Evolutionary conservation across 2,329 filamentous ascomycete species (phyloP).

Genomic region (Ophiosphaerella narmari): DNA sequence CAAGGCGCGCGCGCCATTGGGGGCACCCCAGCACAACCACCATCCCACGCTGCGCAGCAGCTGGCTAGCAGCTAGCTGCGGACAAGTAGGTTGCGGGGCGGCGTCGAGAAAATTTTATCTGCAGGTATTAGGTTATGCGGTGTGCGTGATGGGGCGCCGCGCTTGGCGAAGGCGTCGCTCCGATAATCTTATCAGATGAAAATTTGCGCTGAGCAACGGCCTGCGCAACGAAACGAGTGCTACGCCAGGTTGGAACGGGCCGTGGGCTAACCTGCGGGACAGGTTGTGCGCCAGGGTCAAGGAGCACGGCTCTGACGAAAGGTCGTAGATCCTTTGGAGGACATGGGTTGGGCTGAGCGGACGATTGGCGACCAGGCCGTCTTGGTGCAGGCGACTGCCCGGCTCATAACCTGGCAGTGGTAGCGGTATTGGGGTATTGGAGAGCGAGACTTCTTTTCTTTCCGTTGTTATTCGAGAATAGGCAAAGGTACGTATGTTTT

Average conservation of each 20-base stretch:
- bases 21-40: conserved; percentile 2
- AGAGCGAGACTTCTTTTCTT: not conserved
- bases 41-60: conserved; percentile 24
- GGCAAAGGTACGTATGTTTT: not conserved
- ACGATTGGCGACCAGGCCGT: conserved; percentile 20
- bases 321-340: conserved; percentile 18
- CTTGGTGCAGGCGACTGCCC: conserved; percentile 22
- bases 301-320: conserved; percentile 34
- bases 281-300: conserved; percentile 24
- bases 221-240: too few species aligned
- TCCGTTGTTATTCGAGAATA: conserved; percentile 3
- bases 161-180: conserved; percentile 1
- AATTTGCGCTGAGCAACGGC: not conserved
- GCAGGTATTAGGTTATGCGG: conserved; percentile 15
- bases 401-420: conserved; percentile 11
- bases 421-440: conserved; percentile 1
- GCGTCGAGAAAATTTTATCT: conserved; percentile 31
- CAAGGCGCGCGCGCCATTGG: conserved; percentile 11
- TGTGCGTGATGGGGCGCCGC: conserved; percentile 4
- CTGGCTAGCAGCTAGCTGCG: conserved; percentile 9
- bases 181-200: conserved; percentile 38
- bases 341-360: conserved; percentile 23
- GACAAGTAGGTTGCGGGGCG: conserved; percentile 35
- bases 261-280: conserved; percentile 11
- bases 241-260: conserved; percentile 26